These are phyloP conservation scores for Conticribra guillardii DNA, from an alignment of 108 stramenopile genomes.

Conservation along the genomic window DNA sequence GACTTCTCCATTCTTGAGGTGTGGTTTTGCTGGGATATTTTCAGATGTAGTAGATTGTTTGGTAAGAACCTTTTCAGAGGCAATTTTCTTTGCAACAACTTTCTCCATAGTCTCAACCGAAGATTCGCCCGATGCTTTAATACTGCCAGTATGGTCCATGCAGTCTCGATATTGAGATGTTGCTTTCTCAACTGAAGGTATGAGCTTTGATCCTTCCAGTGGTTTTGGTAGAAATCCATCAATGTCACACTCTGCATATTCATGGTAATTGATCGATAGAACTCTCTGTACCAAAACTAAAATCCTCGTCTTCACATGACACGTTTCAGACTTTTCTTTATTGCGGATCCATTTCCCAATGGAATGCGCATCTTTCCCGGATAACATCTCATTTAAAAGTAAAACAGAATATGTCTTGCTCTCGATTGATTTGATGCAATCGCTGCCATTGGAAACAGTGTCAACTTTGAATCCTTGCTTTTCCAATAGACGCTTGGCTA, in stretches of 20 bases:
- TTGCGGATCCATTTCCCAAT: slow-evolving; percentile 42
- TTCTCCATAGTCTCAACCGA: too few species aligned
- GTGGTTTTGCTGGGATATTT: neutral
- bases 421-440: slow-evolving; percentile 44
- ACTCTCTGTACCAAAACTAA: slow-evolving; percentile 43
- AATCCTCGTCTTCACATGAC: slow-evolving; percentile 41
- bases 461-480: slow-evolving; percentile 56
- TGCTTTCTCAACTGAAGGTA: slow-evolving; percentile 38
- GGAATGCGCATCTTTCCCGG: slow-evolving; percentile 41
- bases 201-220: slow-evolving; percentile 42
- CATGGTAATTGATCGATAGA: slow-evolving; percentile 38
- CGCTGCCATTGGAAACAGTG: slow-evolving; percentile 38
- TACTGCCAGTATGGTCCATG: slow-evolving; percentile 12
- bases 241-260: slow-evolving; percentile 22
- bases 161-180: slow-evolving; percentile 28
- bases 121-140: too few species aligned
- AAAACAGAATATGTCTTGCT: slow-evolving; percentile 33
- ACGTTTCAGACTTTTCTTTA: slow-evolving; percentile 31
- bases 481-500: slow-evolving; percentile 51
- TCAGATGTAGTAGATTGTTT: neutral
- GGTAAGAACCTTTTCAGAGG: neutral
- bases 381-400: slow-evolving; percentile 38
- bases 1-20: neutral
- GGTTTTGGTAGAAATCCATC: slow-evolving; percentile 53
- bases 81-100: neutral